Evolutionary conservation across 225 moss, liverwort and hornwort genomes (phyloP).

Genomic region (Asterella californica): DNA sequence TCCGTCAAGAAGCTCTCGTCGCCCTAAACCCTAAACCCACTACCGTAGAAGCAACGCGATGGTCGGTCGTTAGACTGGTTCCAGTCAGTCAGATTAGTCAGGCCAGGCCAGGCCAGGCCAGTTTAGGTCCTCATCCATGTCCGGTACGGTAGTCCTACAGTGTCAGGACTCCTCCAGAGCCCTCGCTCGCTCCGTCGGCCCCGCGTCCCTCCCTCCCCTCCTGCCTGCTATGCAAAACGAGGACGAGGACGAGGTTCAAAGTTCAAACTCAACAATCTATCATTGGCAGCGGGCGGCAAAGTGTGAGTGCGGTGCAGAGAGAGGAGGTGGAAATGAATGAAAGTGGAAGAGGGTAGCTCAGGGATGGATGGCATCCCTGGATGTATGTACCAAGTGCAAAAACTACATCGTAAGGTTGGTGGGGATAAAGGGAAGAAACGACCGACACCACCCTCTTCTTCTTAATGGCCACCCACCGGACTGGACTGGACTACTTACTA

Average conservation of each 20-base stretch:
- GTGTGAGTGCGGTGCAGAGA: neutral
- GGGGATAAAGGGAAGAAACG: slow-evolving; percentile 10
- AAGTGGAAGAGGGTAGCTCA: slow-evolving; percentile 8
- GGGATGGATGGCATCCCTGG: no score
- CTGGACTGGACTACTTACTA: neutral
- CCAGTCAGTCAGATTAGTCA: neutral
- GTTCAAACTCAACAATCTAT: neutral
- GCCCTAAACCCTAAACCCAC: neutral
- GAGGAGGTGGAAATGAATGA: slow-evolving; percentile 3
- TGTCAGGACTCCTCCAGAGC: neutral
- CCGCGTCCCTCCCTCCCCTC: neutral
- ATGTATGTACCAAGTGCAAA: neutral
- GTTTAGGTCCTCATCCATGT: no score
- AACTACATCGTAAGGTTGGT: neutral
- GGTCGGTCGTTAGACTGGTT: neutral
- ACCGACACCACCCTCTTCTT: slow-evolving; percentile 1
- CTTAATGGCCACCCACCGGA: slow-evolving; percentile 6
- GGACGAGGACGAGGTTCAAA: no score
- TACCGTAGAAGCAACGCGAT: neutral
- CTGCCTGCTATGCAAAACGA: no score
- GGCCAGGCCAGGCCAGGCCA: neutral
- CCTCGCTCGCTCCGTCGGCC: neutral
- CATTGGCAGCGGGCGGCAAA: neutral
- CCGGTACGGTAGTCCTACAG: neutral
- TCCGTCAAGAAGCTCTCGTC: neutral